Conservation (phyloP, 2,329 filamentous ascomycete genomes). For the Dactylellina leptospora region DNA sequence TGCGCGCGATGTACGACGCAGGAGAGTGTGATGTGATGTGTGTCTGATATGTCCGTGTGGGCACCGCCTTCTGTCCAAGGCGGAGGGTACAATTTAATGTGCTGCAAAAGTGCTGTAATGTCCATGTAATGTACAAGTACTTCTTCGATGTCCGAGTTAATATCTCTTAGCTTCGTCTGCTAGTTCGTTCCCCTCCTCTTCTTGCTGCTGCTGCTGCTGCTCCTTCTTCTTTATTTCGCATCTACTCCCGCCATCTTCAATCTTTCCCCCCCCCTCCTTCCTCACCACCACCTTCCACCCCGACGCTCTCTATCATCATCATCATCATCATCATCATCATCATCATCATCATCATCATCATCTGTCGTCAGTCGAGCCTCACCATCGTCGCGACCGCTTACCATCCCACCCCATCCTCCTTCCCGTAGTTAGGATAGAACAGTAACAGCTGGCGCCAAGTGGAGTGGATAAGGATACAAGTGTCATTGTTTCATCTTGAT, state of each 20-base stretch:
- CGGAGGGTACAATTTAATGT: conserved; percentile 10
- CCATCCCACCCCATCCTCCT: too few species aligned
- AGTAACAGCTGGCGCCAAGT: conserved; percentile 1
- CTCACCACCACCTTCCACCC: background rate
- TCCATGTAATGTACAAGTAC: background rate
- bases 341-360: too few species aligned
- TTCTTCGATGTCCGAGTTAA: background rate
- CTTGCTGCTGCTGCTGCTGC: too few species aligned
- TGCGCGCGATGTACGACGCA: background rate
- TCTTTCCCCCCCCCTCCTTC: conserved; percentile 6
- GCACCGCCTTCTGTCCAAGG: conserved; percentile 15
- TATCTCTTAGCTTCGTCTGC: background rate
- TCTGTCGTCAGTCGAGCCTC: too few species aligned
- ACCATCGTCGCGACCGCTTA: too few species aligned
- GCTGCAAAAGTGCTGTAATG: too few species aligned
- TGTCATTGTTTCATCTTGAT: conserved; percentile 45
- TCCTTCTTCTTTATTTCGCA: conserved; percentile 10
- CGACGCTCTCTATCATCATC: too few species aligned
- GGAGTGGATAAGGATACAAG: conserved; percentile 27
- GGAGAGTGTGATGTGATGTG: conserved; percentile 2
- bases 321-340: background rate
- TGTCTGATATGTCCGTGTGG: background rate
- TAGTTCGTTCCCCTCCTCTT: conserved; percentile 2
- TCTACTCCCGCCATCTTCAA: conserved; percentile 2
- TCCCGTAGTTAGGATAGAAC: too few species aligned